A percentile compares a stretch with the other conserved stretches of the same genome.
phyloP scores from a whole-genome alignment of 139 green algal genomes.

The Gonium pectorale region DNA sequence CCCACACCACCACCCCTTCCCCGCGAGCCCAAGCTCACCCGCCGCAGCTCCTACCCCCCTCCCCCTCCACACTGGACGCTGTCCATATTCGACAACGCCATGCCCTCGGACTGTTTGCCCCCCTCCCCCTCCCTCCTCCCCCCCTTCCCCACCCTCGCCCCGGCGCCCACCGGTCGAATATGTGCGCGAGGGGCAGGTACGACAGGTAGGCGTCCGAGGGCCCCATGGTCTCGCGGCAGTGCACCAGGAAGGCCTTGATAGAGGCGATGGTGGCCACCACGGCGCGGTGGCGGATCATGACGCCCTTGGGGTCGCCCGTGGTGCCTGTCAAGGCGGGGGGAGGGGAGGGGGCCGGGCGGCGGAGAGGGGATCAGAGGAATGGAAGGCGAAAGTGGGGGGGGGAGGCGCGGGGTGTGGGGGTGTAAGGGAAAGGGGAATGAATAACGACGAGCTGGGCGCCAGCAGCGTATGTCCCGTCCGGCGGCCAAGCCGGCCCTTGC shows the following conservation, averaged over 20 bases:
- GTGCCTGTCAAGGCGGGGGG: neutral
- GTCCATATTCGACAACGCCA: too few relatives aligned
- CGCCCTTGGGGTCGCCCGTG: conserved; percentile 80
- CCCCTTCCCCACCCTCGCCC: neutral
- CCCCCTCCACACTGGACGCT: too few relatives aligned
- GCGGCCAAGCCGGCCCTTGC: too few relatives aligned
- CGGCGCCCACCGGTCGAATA: conserved; percentile 77
- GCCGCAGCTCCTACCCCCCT: too few relatives aligned
- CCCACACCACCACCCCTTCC: too few relatives aligned
- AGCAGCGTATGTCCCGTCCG: too few relatives aligned
- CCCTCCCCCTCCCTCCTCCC: too few relatives aligned
- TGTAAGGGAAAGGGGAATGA: too few relatives aligned
- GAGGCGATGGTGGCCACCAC: conserved; percentile 72
- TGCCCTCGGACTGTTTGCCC: too few relatives aligned
- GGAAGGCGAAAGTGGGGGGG: neutral
- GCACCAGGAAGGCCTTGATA: conserved; percentile 64
- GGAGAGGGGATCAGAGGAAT: neutral
- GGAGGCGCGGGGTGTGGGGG: neutral
- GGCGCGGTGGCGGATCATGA: conserved; percentile 82
- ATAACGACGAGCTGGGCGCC: too few relatives aligned
- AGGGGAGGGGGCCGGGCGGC: neutral
- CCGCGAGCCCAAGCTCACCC: too few relatives aligned
- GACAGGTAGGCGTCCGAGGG: conserved; percentile 72
- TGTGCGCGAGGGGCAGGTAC: conserved; percentile 84
- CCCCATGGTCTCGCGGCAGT: conserved; percentile 43